Evolutionary conservation across 352 stramenopile genomes (phyloP), one percentile per base, ranked within the genome.

Genomic region (Phytophthora kernoviae): DNA sequence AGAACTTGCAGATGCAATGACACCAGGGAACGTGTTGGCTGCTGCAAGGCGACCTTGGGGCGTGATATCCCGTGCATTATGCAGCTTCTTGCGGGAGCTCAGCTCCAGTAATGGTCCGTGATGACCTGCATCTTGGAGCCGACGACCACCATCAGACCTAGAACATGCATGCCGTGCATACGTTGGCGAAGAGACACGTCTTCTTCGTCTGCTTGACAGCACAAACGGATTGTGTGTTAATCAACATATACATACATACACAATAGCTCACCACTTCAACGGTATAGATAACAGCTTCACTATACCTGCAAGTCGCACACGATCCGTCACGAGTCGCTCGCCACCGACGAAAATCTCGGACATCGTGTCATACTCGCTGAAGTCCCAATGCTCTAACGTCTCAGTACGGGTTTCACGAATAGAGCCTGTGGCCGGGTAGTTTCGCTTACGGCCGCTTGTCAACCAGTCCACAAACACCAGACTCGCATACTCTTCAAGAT

Each of bases 381-480:
- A 91, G 30, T 90, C 79, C 84, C 84, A 93, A 51, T 93, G 78
- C 58, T 93, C 84, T 18, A 89, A 62, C 12, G 71, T 86, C 62
- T 93, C 84, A 3, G 53, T 79, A 44, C 84, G 81, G 18, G 83
- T 80, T 50, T 87, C 71, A 32, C 72, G 71, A 36, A 88, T 66
- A 5, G 76, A 81, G 26, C 75, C 77, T 2, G 79, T 86, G 24
- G 84, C 68, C 55, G 89, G 59, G 40, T 87, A 93, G 52, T 87
- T 93, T 58, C 84, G 84, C 65, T 91, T 91, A 14, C 86, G 74
- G n/a, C 86, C 86, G 27, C 86, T 93, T 17, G 84, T 95, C 32
- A 95, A 59, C 86, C 86, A 95, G 67, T 95, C 86, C 37, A 93
- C 75, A 22, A 93, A 84, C 53, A 95, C 83, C 14, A 95, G 58